These are phyloP conservation scores for Orbilia quercus DNA, from an alignment of 2,329 filamentous ascomycete genomes.

Conservation along the genomic window DNA sequence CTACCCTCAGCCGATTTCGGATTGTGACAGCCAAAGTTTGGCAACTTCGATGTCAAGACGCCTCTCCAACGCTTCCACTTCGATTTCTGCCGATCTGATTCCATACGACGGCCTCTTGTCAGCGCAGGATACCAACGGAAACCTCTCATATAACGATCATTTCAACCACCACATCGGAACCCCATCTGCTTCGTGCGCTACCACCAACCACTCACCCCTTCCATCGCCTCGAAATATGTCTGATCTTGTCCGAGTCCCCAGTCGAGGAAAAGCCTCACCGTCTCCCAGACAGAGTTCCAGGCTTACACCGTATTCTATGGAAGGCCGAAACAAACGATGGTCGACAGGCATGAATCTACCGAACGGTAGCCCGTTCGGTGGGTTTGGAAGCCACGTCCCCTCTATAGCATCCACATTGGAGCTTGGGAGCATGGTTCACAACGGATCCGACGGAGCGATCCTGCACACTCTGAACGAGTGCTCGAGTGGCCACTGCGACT, in stretches of 20 bases:
- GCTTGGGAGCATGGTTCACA: slow-evolving; percentile 69
- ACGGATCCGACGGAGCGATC: slow-evolving; percentile 69
- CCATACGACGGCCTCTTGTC: slow-evolving; percentile 54
- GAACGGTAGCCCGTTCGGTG: slow-evolving; percentile 68
- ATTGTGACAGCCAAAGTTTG: slow-evolving; percentile 57
- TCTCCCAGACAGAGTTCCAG: slow-evolving; percentile 71
- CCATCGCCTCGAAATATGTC: slow-evolving; percentile 73
- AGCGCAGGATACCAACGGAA: slow-evolving; percentile 40
- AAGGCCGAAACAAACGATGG: slow-evolving; percentile 78
- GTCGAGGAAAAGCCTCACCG: slow-evolving; percentile 76
- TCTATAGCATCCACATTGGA: slow-evolving; percentile 73
- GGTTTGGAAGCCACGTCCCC: slow-evolving; percentile 71
- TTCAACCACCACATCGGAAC: slow-evolving; percentile 30
- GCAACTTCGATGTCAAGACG: slow-evolving; percentile 58
- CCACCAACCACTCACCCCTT: slow-evolving; percentile 74
- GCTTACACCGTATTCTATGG: slow-evolving; percentile 77
- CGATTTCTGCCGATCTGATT: slow-evolving; percentile 56
- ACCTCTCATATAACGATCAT: slow-evolving; percentile 31
- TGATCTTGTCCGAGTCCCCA: slow-evolving; percentile 64
- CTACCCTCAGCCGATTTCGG: slow-evolving; percentile 46
- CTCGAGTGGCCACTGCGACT: slow-evolving; percentile 33
- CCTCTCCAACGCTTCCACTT: slow-evolving; percentile 58
- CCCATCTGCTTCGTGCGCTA: slow-evolving; percentile 20
- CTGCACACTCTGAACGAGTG: slow-evolving; percentile 66
- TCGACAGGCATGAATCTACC: slow-evolving; percentile 74